Evolutionary conservation across 371 early-diverging fungal genomes (phyloP), one percentile per base, ranked within the genome.

Genomic region (Mucor velutinosus): DNA sequence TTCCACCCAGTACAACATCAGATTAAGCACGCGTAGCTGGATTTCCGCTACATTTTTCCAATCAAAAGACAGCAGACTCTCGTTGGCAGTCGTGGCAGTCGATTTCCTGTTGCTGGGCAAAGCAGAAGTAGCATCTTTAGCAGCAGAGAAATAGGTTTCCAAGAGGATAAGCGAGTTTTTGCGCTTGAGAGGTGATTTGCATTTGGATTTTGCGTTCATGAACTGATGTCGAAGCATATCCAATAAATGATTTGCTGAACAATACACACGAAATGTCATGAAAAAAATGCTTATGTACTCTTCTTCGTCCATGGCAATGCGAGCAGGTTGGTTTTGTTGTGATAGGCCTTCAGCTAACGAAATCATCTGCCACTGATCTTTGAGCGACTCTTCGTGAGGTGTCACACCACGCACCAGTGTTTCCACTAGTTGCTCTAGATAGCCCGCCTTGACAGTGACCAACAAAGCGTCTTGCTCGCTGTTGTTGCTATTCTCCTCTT

Each of bases 1-100:
- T 33, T 78, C 73, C 12, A 90, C 64, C 93, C 93, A 93, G 64
- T 87, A 87, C 37, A 87, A 69, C 64, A 91, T 64, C n/a, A 90
- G 62, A 51, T 87, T 81, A 1, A 92, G 69, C 17, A 89, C 73
- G 8, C 76, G 77, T 1, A 72, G 66, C 47, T 86, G 86, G 19
- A 82, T 74, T 37, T 58, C 55, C 2, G 84, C 70, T 3, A 85
- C 72, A 17, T 61, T 58, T 49, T 76, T 76, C 87, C 86, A 86
- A 21, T 71, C 71, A 58, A 58, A 62, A 3, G 62, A 5, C 41
- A 29, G 3, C 19, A 60, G 15, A 32, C 17, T 51, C 4, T 65
- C 51, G 65, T 71, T 33, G 33, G 33, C 33, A 33, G 4, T n/a
- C n/a, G n/a, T 27, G 21, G 51, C 4, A 62, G 65, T 25, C 30